Evolutionary conservation across 1,284 basidiomycete genomes (phyloP).

Genomic region (Tylopilus microsporus): DNA sequence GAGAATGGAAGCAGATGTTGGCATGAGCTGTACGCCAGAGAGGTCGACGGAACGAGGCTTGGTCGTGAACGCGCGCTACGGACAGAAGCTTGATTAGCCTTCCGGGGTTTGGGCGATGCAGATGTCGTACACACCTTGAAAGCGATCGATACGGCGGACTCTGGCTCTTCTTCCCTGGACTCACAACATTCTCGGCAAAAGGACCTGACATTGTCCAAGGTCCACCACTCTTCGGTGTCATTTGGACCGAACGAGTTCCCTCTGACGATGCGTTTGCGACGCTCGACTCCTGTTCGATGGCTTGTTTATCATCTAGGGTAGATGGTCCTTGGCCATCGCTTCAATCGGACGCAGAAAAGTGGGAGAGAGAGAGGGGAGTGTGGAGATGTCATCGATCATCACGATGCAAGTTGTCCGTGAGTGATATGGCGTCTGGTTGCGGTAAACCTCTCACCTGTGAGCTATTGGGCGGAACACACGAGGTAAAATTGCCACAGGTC

Average conservation of each 20-base stretch:
- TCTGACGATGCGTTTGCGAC: slow-evolving; percentile 57
- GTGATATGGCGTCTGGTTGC: no score
- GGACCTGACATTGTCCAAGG: slow-evolving; percentile 68
- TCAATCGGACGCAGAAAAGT: slow-evolving; percentile 43
- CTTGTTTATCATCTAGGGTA: slow-evolving; percentile 79
- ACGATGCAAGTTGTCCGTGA: no score
- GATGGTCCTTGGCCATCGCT: slow-evolving; percentile 42
- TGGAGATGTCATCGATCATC: no score
- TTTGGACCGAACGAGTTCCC: slow-evolving; percentile 41
- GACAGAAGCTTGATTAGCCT: slow-evolving; percentile 6
- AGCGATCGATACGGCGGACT: slow-evolving; percentile 34
- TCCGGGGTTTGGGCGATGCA: slow-evolving; percentile 18
- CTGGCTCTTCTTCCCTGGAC: slow-evolving; percentile 63
- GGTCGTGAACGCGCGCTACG: slow-evolving; percentile 48
- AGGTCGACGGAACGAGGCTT: slow-evolving; percentile 70
- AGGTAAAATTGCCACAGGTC: no score
- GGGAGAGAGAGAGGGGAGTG: no score
- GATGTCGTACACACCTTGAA: slow-evolving; percentile 48
- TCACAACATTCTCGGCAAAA: slow-evolving; percentile 79
- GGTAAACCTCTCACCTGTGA: no score
- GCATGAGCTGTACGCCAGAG: slow-evolving; percentile 36
- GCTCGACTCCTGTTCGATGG: slow-evolving; percentile 61
- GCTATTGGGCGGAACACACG: no score
- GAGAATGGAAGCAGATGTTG: slow-evolving; percentile 67
- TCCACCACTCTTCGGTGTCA: slow-evolving; percentile 68